Conservation (phyloP, 495 filamentous ascomycete species). For the Penicillium malachiteum region DNA sequence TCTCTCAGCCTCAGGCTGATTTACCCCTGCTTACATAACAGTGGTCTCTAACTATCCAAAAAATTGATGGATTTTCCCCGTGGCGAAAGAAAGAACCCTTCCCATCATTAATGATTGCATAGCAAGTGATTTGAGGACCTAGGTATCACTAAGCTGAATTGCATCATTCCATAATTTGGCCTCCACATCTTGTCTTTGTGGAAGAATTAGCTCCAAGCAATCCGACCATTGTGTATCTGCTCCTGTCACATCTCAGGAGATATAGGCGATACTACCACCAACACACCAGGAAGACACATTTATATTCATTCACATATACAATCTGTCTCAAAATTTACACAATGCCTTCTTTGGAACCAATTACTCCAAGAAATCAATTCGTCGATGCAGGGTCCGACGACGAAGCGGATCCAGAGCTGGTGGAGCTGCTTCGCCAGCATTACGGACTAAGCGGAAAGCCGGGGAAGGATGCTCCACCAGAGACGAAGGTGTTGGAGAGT, state of each 20-base stretch:
- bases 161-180: neutral
- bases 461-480: constrained; percentile 50
- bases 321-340: neutral
- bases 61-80: constrained; percentile 20
- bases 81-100: constrained; percentile 15
- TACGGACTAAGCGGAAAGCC: constrained; percentile 58
- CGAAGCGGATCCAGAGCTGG: constrained; percentile 82
- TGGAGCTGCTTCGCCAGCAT: constrained; percentile 81
- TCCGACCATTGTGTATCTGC: constrained; percentile 1
- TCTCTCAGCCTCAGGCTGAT: neutral
- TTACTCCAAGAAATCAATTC: constrained; percentile 13
- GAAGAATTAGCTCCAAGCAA: neutral
- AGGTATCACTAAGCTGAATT: neutral
- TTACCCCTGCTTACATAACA: constrained; percentile 26
- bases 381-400: constrained; percentile 63
- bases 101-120: constrained; percentile 1
- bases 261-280: constrained; percentile 2
- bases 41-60: constrained; percentile 11
- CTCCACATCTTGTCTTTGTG: neutral
- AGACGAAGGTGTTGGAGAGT: constrained; percentile 78
- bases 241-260: constrained; percentile 5
- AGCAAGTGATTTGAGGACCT: neutral
- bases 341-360: constrained; percentile 27
- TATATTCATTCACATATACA: neutral
- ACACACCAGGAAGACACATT: neutral